Conservation (phyloP, 768 basidiomycete species). For the Amanita rubescens region DNA sequence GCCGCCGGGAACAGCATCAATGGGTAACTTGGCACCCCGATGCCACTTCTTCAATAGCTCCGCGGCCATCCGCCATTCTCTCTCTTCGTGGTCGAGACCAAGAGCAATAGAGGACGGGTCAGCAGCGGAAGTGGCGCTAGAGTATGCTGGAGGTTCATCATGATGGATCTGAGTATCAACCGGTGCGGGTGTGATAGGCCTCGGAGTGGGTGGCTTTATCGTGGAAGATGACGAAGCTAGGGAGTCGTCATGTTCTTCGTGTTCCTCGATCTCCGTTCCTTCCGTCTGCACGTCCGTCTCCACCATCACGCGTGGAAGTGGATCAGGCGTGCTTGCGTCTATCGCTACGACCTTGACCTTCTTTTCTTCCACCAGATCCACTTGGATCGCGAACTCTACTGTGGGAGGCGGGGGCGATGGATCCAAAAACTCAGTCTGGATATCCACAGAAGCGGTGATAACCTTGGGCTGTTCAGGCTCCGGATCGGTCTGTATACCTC, state of each 20-base stretch:
- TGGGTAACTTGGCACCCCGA: conserved; percentile 43
- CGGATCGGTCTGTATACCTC: conserved; percentile 55
- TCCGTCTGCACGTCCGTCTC: conserved; percentile 67
- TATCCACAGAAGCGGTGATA: conserved; percentile 36
- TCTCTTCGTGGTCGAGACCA: conserved; percentile 42
- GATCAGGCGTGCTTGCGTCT: neutral
- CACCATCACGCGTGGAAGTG: conserved; percentile 30
- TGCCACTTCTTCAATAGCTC: conserved; percentile 70
- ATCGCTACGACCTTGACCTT: neutral
- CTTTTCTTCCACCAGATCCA: neutral
- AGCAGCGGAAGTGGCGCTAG: conserved; percentile 11
- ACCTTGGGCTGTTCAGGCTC: conserved; percentile 33
- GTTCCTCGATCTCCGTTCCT: conserved; percentile 34
- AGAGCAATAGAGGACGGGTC: neutral
- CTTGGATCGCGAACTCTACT: neutral
- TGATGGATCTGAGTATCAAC: conserved; percentile 15
- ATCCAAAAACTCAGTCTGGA: conserved; percentile 46
- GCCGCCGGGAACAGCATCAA: conserved; percentile 39
- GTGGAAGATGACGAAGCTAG: conserved; percentile 71
- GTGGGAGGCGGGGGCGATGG: conserved; percentile 22
- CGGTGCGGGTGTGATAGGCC: conserved; percentile 32
- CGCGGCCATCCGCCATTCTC: conserved; percentile 43
- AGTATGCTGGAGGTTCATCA: conserved; percentile 74
- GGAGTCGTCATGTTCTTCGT: conserved; percentile 43
- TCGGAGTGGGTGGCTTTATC: conserved; percentile 63